A percentile compares a stretch with the other conserved stretches of the same genome.
phyloP scores from a whole-genome alignment of 129 eudicot species.

The Pseudognaphalium luteoalbum region DNA sequence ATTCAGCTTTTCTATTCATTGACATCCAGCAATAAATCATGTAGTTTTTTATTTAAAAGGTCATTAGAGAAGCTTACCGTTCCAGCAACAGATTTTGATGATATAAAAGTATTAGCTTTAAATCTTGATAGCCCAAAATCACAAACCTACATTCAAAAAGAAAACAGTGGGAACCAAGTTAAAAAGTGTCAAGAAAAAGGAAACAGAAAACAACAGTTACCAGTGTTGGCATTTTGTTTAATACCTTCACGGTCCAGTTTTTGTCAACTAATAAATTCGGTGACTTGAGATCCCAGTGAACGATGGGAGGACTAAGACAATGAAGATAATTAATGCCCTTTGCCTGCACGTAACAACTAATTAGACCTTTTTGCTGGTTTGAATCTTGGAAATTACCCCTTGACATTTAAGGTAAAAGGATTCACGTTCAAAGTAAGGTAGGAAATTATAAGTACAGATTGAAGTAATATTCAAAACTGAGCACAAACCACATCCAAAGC shows the following conservation, averaged over 20 bases:
- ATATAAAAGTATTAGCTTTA: slow-evolving; percentile 88
- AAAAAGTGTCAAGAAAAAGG: background rate
- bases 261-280: slow-evolving; percentile 94
- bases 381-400: background rate
- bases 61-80: slow-evolving; percentile 59
- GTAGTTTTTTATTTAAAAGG: background rate
- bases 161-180: slow-evolving; percentile 1
- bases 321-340: slow-evolving; percentile 96
- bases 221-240: background rate
- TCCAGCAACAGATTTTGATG: slow-evolving; percentile 97
- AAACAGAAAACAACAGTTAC: background rate
- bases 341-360: slow-evolving; percentile 48
- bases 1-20: background rate
- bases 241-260: slow-evolving; percentile 95
- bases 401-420: background rate
- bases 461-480: slow-evolving; percentile 14
- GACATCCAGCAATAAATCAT: background rate
- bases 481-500: slow-evolving; percentile 92
- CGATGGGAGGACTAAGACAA: slow-evolving; percentile 80
- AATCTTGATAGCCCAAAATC: slow-evolving; percentile 96
- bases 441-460: background rate
- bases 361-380: background rate
- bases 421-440: background rate
- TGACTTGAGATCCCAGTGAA: slow-evolving; percentile 95
- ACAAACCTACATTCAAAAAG: slow-evolving; percentile 58